Evolutionary conservation across 2,329 filamentous ascomycete genomes (phyloP).

Genomic region (Colletotrichum destructivum): DNA sequence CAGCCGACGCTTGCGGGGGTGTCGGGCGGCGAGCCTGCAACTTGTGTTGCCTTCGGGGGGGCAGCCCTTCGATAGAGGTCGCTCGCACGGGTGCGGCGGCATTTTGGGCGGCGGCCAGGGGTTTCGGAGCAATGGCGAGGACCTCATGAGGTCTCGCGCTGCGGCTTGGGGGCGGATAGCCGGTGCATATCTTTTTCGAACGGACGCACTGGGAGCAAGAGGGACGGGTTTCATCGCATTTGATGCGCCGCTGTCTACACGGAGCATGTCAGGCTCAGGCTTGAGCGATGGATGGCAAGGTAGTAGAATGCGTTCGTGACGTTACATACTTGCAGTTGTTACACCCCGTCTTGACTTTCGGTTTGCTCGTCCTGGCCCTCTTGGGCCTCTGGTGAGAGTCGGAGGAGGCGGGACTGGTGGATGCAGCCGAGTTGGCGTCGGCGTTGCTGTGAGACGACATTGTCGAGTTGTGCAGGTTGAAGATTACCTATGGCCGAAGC

Average conservation of each 20-base stretch:
- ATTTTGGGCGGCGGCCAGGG: constrained; percentile 47
- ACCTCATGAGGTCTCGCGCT: constrained; percentile 62
- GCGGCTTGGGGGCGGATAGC: constrained; percentile 73
- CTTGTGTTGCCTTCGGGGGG: constrained; percentile 39
- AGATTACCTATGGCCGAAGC: constrained; percentile 26
- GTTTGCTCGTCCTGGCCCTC: constrained; percentile 67
- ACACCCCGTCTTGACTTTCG: constrained; percentile 78
- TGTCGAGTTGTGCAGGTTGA: constrained; percentile 11
- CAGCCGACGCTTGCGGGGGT: constrained; percentile 53
- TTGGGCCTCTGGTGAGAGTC: constrained; percentile 52
- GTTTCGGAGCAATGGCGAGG: constrained; percentile 66
- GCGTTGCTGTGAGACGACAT: constrained; percentile 26
- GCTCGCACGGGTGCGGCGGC: constrained; percentile 41
- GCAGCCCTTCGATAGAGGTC: constrained; percentile 41
- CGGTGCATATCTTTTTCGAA: constrained; percentile 71
- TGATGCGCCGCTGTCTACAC: constrained; percentile 71
- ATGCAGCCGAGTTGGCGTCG: constrained; percentile 27
- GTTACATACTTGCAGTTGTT: constrained; percentile 76
- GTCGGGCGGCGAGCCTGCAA: constrained; percentile 43
- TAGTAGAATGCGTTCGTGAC: neutral
- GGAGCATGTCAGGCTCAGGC: constrained; percentile 44
- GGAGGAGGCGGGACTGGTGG: constrained; percentile 35
- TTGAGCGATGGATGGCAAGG: constrained; percentile 7
- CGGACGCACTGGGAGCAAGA: constrained; percentile 72
- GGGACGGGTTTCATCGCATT: constrained; percentile 76